These are phyloP conservation scores for Cicer arietinum DNA, from an alignment of 306 rosid species.

Conservation along the genomic window DNA sequence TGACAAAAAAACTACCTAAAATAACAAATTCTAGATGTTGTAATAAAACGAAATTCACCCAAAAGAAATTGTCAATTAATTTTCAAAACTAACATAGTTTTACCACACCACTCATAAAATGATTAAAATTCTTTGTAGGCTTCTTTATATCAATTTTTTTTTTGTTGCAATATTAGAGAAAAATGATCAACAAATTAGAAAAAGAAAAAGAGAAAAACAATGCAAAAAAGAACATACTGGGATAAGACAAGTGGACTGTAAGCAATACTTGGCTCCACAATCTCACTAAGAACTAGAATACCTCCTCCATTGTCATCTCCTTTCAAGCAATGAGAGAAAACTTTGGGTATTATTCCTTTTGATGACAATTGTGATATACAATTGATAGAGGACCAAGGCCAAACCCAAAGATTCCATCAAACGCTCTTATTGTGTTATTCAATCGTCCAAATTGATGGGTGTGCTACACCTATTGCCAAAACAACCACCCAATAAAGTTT, in stretches of 20 bases:
- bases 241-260: conserved; percentile 66
- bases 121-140: neutral
- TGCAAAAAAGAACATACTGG: conserved; percentile 77
- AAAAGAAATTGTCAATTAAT: conserved; percentile 4
- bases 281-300: conserved; percentile 95
- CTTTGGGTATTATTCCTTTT: conserved; percentile 80
- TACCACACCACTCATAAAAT: neutral
- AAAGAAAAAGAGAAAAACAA: conserved; percentile 40
- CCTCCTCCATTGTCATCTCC: conserved; percentile 97
- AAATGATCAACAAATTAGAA: neutral
- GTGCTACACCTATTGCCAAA: conserved; percentile 79
- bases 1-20: conserved; percentile 30
- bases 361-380: conserved; percentile 79
- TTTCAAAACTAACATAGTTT: conserved; percentile 6
- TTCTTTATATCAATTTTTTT: conserved; percentile 15
- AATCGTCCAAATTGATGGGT: conserved; percentile 80
- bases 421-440: conserved; percentile 84
- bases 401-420: conserved; percentile 95
- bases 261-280: conserved; percentile 69
- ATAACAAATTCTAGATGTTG: neutral
- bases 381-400: conserved; percentile 90
- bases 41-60: conserved; percentile 6
- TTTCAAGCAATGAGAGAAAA: conserved; percentile 91
- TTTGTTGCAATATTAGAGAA: neutral
- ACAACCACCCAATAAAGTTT: conserved; percentile 41